Base-by-base conservation (phyloP, 2,329 filamentous ascomycete genomes). In the Botrytis fabae region DNA sequence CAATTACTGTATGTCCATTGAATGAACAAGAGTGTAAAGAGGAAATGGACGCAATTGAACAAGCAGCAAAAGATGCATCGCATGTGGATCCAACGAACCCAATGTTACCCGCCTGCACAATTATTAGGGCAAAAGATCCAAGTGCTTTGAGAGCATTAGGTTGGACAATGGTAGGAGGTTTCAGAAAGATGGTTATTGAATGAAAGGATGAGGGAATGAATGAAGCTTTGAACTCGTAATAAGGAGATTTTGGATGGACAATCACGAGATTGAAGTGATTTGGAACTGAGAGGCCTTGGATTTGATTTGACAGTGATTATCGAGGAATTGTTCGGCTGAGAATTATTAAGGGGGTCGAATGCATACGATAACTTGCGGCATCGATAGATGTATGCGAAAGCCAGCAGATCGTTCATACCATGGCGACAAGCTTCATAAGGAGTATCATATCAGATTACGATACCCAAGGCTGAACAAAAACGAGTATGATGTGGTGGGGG, bases 41-140 rank as follows among this genome's bases (percentile, higher is more conserved):
- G 81, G 96, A 98, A 84, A 98, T 99, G 94, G 95, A 97, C 79
- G 95, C 95, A 54, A 98, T 99, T 76, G 95, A 98, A 81, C 94
- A 97, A 83, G 93, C 96, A 0, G 96, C 96, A 61, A 95, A 95
- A 82, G 95, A 98, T 78, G 95, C 96, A 2, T 92, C 93, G 25
- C 90, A 93, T 75, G 91, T 98, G 74, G 94, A 95, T 77, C 92
- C 92, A 0, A 93, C 97, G 75, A 96, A 96, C 78, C 96, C 95
- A 0, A 95, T 97, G 91, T 83, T 98, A n/a, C 95, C 96, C 0
- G 91, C 95, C 1, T 90, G 91, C 75, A 91, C 89, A 12, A 96
- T 99, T 75, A 89, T 98, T 73, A 86, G 92, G 69, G 90, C 93
- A 8, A 91, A 88, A 74, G 95, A 98, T 80, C 90, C 84, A 72